Percentiles rank a stretch among this genome's conserved stretches.
Evolutionary conservation across 2,329 filamentous ascomycete genomes (phyloP).

Genomic region (Lomentospora prolificans): DNA sequence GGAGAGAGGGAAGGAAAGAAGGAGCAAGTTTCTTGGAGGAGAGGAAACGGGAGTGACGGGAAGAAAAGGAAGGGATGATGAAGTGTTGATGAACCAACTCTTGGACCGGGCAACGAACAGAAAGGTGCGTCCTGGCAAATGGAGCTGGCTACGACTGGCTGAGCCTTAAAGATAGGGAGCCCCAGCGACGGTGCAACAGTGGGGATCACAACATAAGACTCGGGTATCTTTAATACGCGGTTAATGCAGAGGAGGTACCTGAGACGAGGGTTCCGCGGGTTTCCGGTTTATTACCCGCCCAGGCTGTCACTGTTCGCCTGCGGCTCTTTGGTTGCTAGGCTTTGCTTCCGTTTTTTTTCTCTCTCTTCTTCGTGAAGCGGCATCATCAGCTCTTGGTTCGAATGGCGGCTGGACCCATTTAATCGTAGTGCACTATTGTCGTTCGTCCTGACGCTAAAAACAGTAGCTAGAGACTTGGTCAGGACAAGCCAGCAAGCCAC

Average conservation of each 20-base stretch:
- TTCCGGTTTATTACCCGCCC: not conserved
- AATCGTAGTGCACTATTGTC: too few relatives aligned
- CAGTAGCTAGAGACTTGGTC: too few relatives aligned
- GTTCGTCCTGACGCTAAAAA: too few relatives aligned
- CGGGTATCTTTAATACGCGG: not conserved
- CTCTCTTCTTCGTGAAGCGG: not conserved
- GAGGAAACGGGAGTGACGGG: not conserved
- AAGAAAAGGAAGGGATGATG: not conserved
- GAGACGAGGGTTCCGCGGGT: not conserved
- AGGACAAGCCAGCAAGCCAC: too few relatives aligned
- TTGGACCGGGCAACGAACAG: not conserved
- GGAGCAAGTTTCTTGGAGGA: not conserved
- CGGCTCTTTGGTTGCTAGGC: not conserved
- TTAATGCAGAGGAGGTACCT: not conserved
- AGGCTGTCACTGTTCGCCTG: not conserved
- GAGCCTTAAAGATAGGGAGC: not conserved
- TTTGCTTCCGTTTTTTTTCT: not conserved
- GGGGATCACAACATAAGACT: not conserved
- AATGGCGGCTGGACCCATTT: not conserved
- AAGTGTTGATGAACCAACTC: not conserved
- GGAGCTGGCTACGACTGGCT: not conserved
- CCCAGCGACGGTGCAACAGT: not conserved
- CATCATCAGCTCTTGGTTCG: not conserved
- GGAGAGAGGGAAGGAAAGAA: not conserved
- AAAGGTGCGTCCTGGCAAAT: not conserved